Evolutionary conservation across 2,329 filamentous ascomycete species (phyloP), one percentile per base, ranked within the genome.

Genomic region (Penicillium decumbens): DNA sequence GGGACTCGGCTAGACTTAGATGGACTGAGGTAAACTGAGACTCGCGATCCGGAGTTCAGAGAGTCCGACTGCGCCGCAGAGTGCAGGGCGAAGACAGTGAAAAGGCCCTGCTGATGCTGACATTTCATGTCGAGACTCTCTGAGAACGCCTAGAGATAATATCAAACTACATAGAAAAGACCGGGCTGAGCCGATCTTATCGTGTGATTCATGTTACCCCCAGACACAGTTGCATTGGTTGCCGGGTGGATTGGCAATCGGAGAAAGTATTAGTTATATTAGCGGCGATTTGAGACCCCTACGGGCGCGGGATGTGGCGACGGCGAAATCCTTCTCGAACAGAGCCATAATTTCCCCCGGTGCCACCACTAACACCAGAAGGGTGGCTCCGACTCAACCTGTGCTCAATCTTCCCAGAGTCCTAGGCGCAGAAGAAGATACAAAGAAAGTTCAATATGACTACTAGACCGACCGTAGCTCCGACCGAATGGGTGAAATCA

Each of bases 391-490:
- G 20, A 23, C 20, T 23, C 15, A 18, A 18, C 15, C 15, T 18
- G 15, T 18, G 15, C 15, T 18, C 15, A 18, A 18, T 18, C 15
- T 18, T 15, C 15, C 32, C 32, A 33, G 32, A 18, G 8, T 18
- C 38, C 27, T 12, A 20, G 27, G 28, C 32, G 29, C 38, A 28
- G n/a, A 37, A 35, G 1, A 28, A 28, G 27, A 20, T 23, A 23
- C 1, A 37, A 13, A 39, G 41, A 47, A 47, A 43, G 29, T 6
- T 43, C 33, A 28, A 3, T 9, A 28, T 9, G 27, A 10, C 27
- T 9, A 28, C 38, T 51, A 47, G 49, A 25, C 27, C 43, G 43
- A 23, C 35, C 35, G 28, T 50, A 50, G 40, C 20, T n/a, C n/a
- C 20, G 41, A 48, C 45, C 41, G 35, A 48, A 48, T 44, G 30